Conservation (phyloP, 192 early-diverging fungal species). For the Coemansia sp. region DNA sequence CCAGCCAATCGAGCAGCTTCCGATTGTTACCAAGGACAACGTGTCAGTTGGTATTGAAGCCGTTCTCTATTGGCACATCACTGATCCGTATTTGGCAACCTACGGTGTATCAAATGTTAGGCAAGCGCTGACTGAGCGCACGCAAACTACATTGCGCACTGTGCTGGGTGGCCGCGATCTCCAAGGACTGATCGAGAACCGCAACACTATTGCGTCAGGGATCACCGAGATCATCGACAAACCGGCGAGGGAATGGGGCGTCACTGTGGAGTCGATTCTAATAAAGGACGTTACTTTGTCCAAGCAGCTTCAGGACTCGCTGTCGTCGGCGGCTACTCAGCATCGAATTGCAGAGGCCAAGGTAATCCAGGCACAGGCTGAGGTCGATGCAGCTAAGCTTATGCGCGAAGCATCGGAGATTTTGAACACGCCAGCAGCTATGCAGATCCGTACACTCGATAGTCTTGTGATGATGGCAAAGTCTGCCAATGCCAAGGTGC, state of each 20-base stretch:
- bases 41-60: constrained; percentile 82
- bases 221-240: constrained; percentile 81
- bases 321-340: constrained; percentile 86
- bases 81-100: constrained; percentile 75
- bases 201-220: constrained; percentile 81
- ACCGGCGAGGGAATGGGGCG: constrained; percentile 78
- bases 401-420: constrained; percentile 95
- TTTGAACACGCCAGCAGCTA: constrained; percentile 76
- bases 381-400: constrained; percentile 83
- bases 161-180: constrained; percentile 79
- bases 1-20: constrained; percentile 63
- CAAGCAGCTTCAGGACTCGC: constrained; percentile 74
- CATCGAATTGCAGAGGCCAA: constrained; percentile 89
- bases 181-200: constrained; percentile 89
- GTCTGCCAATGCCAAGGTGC: constrained; percentile 67
- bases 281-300: constrained; percentile 85
- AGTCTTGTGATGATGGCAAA: constrained; percentile 79
- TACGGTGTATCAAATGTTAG: constrained; percentile 82
- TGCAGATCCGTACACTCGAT: constrained; percentile 90
- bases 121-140: constrained; percentile 81
- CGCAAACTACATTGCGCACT: constrained; percentile 86
- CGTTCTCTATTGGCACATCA: constrained; percentile 83
- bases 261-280: constrained; percentile 75
- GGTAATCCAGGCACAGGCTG: constrained; percentile 85
- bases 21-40: constrained; percentile 91